Conservation (phyloP, 1,139 yeast genomes). For the Debaryomyces singareniensis region DNA sequence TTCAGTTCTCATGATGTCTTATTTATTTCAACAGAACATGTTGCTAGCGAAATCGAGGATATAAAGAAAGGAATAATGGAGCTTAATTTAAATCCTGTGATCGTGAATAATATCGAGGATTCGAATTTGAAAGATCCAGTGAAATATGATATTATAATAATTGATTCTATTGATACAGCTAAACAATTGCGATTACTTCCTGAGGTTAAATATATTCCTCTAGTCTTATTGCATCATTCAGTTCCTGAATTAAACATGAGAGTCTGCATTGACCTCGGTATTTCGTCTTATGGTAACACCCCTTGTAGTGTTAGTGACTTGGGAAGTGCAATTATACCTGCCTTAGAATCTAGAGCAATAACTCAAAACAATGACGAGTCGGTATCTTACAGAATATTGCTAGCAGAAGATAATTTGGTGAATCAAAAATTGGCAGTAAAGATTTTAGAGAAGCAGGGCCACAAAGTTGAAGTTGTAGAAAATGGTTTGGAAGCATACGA, state of each 20-base stretch:
- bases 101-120: conserved; percentile 46
- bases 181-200: conserved; percentile 58
- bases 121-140: conserved; percentile 49
- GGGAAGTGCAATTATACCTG: conserved; percentile 79
- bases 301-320: conserved; percentile 79
- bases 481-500: conserved; percentile 81
- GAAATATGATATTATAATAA: conserved; percentile 72
- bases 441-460: conserved; percentile 78
- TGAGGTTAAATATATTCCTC: conserved; percentile 69
- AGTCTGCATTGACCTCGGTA: conserved; percentile 77
- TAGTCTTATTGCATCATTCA: conserved; percentile 66
- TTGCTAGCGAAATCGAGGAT: conserved; percentile 41
- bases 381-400: conserved; percentile 62
- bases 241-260: conserved; percentile 77
- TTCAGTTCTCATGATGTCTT: conserved; percentile 65
- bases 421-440: conserved; percentile 83
- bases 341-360: conserved; percentile 74
- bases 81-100: conserved; percentile 42
- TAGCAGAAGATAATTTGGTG: conserved; percentile 84
- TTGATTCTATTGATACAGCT: conserved; percentile 73
- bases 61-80: conserved; percentile 34
- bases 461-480: conserved; percentile 75
- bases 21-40: conserved; percentile 63
- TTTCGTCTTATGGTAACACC: conserved; percentile 81
- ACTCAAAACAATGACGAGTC: conserved; percentile 78